phyloP scores from a whole-genome alignment of 2,329 filamentous ascomycete species.

The Grosmannia clavigera region DNA sequence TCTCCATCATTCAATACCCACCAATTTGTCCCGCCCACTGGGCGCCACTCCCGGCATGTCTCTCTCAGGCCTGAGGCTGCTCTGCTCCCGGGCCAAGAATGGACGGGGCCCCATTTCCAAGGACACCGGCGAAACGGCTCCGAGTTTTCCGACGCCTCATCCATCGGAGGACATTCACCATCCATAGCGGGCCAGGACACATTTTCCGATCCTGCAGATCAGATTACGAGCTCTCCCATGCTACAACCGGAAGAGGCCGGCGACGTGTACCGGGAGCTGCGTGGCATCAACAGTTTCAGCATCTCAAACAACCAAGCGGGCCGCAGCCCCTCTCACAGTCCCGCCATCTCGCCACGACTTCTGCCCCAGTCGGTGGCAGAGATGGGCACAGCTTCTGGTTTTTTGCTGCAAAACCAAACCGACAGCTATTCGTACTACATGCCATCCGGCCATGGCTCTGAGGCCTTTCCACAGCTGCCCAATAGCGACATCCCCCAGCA shows the following conservation, averaged over 20 bases:
- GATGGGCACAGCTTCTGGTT: slow-evolving; percentile 29
- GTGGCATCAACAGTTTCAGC: slow-evolving; percentile 68
- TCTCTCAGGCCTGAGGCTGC: slow-evolving; percentile 47
- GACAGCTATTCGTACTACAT: slow-evolving; percentile 32
- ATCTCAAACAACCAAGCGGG: slow-evolving; percentile 56
- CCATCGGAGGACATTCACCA: slow-evolving; percentile 64
- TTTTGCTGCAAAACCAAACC: slow-evolving; percentile 29
- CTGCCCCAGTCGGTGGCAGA: slow-evolving; percentile 38
- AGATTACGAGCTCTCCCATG: slow-evolving; percentile 62
- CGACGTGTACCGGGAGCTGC: slow-evolving; percentile 59
- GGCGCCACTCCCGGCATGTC: slow-evolving; percentile 40
- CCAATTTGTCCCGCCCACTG: slow-evolving; percentile 36
- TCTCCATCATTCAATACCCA: slow-evolving; percentile 45
- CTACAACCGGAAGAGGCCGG: slow-evolving; percentile 59
- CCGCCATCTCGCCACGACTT: slow-evolving; percentile 52
- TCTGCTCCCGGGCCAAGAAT: slow-evolving; percentile 43
- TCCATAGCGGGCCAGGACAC: slow-evolving; percentile 65
- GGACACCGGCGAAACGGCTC: slow-evolving; percentile 75
- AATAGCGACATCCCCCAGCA: slow-evolving; percentile 52
- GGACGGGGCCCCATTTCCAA: slow-evolving; percentile 51
- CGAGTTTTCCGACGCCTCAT: slow-evolving; percentile 87
- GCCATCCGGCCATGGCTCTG: slow-evolving; percentile 25
- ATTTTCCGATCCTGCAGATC: slow-evolving; percentile 67
- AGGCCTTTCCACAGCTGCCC: slow-evolving; percentile 41
- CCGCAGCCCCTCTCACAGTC: slow-evolving; percentile 67